Evolutionary conservation across 306 rosid genomes (phyloP), one percentile per base, ranked within the genome.

Genomic region (Lathyrus sativus): DNA sequence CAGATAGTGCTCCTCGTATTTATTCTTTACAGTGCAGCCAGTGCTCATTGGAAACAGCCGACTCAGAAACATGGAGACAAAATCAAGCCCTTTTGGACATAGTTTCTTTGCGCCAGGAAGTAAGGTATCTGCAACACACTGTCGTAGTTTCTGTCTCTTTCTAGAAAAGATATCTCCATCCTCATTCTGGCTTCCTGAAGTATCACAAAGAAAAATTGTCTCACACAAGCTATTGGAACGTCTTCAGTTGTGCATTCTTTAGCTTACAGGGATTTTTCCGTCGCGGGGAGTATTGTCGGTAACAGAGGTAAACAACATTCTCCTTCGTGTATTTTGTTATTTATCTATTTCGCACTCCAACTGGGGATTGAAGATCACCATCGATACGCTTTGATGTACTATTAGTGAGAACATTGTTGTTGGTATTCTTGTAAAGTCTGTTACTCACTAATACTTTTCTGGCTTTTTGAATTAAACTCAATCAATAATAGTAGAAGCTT

Each of bases 61-160:
- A 60, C 73, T 62, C 67, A 92, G 88, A 63, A 92, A 96, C 61
- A 67, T 12, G 62, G 85, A 72, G 74, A 85, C 73, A 78, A 89
- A 68, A 80, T 75, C 77, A 60, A 54, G 65, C 95, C 95, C 86
- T 67, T 71, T 80, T 31, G 81, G 83, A 77, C 68, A 54, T 60
- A 75, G 72, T 67, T 82, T 83, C 55, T 85, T 83, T 49, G 53
- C 68, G 67, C 81, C 83, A 15, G 79, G 74, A 81, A 69, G 59
- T 11, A 87, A 73, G 22, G 85, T 76, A 71, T 81, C 81, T 56
- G 78, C 79, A 49, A 79, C 78, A 82, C 82, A 83, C 49, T 76
- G 95, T 17, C 63, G 78, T 79, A 92, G 67, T 74, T 85, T 92
- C 74, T 75, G 81, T 78, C 98, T 83, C 85, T 89, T 92, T 71